Evolutionary conservation across 495 filamentous ascomycete species (phyloP).

Genomic region (Penicillium atrosanguineum): DNA sequence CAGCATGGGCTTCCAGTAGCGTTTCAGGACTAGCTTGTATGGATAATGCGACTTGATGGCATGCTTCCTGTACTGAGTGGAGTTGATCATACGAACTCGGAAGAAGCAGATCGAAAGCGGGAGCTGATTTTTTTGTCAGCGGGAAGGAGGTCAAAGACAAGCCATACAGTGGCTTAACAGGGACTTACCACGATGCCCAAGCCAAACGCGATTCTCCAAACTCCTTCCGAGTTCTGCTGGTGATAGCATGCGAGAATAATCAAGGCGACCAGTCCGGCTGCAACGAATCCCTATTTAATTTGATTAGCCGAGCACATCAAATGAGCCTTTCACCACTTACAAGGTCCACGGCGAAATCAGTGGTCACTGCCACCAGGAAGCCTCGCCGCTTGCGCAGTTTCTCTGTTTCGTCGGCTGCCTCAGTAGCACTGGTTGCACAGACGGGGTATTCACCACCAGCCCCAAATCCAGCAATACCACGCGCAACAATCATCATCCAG

Average conservation of each 20-base stretch:
- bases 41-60: constrained; percentile 36
- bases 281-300: constrained; percentile 27
- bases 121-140: constrained; percentile 11
- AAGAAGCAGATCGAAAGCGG: constrained; percentile 37
- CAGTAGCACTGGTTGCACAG: constrained; percentile 41
- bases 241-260: constrained; percentile 32
- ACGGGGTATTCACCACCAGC: constrained; percentile 50
- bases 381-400: constrained; percentile 26
- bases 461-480: constrained; percentile 53
- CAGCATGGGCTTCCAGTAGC: constrained; percentile 41
- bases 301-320: neutral
- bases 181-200: constrained; percentile 34
- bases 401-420: constrained; percentile 43
- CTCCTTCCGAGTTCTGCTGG: constrained; percentile 20
- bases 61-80: constrained; percentile 34
- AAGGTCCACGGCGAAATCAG: constrained; percentile 33
- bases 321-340: constrained; percentile 1
- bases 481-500: constrained; percentile 54
- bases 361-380: constrained; percentile 31
- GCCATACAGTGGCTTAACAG: neutral
- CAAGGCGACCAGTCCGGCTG: constrained; percentile 28
- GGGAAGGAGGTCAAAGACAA: neutral
- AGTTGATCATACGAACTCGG: constrained; percentile 38
- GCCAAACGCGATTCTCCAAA: constrained; percentile 38
- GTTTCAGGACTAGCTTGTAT: constrained; percentile 30